Conservation (phyloP, 768 basidiomycete genomes). For the Pulveroboletus sp. region DNA sequence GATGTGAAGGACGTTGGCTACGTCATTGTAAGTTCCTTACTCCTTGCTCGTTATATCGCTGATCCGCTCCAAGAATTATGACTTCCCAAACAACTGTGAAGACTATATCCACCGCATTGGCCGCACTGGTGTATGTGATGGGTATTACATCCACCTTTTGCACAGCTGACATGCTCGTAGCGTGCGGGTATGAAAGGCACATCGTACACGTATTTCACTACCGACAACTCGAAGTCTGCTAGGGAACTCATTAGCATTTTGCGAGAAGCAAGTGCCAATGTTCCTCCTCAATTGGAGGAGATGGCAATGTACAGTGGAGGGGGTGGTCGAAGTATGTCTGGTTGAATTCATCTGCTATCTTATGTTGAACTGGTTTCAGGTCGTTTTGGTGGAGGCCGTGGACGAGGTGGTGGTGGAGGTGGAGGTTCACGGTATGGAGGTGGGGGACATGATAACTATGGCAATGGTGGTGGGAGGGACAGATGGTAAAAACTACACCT, state of each 20-base stretch:
- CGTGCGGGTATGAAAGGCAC: slow-evolving; percentile 90
- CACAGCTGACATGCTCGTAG: slow-evolving; percentile 37
- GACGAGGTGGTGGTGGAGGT: slow-evolving; percentile 22
- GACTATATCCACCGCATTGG: slow-evolving; percentile 99
- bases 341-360: not conserved
- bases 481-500: slow-evolving; percentile 18
- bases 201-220: slow-evolving; percentile 95
- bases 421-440: slow-evolving; percentile 22
- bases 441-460: slow-evolving; percentile 22
- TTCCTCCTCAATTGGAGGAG: slow-evolving; percentile 89
- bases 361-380: slow-evolving; percentile 35
- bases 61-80: slow-evolving; percentile 66
- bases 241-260: slow-evolving; percentile 87
- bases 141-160: not conserved
- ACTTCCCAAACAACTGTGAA: slow-evolving; percentile 97
- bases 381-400: slow-evolving; percentile 51
- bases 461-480: slow-evolving; percentile 23
- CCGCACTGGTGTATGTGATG: slow-evolving; percentile 80
- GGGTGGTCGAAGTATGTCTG: slow-evolving; percentile 59
- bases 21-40: slow-evolving; percentile 70
- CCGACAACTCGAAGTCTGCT: slow-evolving; percentile 92
- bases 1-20: slow-evolving; percentile 99
- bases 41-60: slow-evolving; percentile 3
- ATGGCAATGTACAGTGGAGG: slow-evolving; percentile 87
- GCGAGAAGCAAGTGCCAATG: slow-evolving; percentile 76